Evolutionary conservation across 2,329 filamentous ascomycete genomes (phyloP), one percentile per base, ranked within the genome.

Genomic region (Trichoderma sp.): DNA sequence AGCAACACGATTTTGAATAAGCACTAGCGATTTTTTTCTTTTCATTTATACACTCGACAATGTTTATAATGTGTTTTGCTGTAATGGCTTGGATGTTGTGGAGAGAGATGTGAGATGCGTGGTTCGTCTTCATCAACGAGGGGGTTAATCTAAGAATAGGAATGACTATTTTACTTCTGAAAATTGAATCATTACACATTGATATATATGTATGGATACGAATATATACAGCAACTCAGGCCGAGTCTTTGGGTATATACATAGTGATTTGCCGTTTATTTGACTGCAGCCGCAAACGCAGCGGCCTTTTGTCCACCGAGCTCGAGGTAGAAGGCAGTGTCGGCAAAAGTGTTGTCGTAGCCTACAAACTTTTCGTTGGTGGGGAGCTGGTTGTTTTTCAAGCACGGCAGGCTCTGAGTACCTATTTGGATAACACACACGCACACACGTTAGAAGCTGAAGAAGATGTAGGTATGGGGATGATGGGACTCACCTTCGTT

Each of bases 331-430:
- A 70, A 70, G 0, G 23, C n/a, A 13, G 59, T 65, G n/a, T 63
- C 55, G 3, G 68, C 26, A n/a, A 70, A 70, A 2, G 8, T 28
- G 26, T 65, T 65, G 50, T 70, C 68, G 47, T 70, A 70, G 32
- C 68, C 68, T 3, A 70, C 68, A 23, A 70, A 65, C 13, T 70
- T 70, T 12, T 70, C 68, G 28, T 70, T 70, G n/a, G 59, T 65
- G 7, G 68, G 68, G 12, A 70, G 68, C 32, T 70, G 68, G 17
- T 65, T 70, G 6, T 11, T 61, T 13, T 70, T 65, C 1, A 70
- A n/a, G 32, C 47, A 70, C 2, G 68, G 57, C 61, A 70, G n/a
- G 17, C 61, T 70, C n/a, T 64, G 47, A 0, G 68, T 65, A 8
- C 68, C 68, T 70, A 47, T 11, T 9, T 5, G 23, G 1, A 36